These are phyloP conservation scores for Starmera caribaea DNA, from an alignment of 805 yeast genomes.

Conservation along the genomic window DNA sequence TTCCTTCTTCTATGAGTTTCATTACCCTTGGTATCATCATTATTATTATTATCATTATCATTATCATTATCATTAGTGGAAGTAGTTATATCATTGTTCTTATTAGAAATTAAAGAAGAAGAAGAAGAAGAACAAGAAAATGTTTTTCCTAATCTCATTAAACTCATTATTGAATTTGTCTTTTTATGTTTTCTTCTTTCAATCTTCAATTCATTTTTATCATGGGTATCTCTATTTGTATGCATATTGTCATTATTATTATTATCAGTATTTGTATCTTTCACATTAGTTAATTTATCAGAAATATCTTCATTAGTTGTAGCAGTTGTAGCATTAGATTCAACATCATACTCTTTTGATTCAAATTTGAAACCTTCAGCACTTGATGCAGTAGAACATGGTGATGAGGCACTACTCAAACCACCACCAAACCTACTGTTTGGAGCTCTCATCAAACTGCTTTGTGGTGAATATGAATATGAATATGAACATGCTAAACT, in stretches of 20 bases:
- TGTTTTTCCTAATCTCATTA: no score
- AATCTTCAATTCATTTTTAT: not conserved
- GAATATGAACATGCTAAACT: conserved; percentile 11
- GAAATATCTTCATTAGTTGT: not conserved
- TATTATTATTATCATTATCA: not conserved
- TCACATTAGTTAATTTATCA: no score
- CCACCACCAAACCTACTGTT: not conserved
- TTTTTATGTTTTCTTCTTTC: no score
- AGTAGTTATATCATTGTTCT: not conserved
- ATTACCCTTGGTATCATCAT: not conserved
- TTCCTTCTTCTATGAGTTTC: not conserved
- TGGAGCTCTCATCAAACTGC: no score
- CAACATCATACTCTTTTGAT: conserved; percentile 28
- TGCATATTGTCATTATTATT: no score
- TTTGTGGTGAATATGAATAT: not conserved
- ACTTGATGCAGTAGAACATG: conserved; percentile 12
- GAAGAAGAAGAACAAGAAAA: no score
- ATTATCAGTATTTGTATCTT: no score
- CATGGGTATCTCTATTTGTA: not conserved
- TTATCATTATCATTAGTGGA: not conserved
- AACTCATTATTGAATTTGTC: no score
- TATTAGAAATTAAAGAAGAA: no score
- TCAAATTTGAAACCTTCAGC: conserved; percentile 23
- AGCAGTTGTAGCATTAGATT: conserved; percentile 7
- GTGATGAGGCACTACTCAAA: conserved; percentile 3